phyloP scores from a whole-genome alignment of 495 filamentous ascomycete species.

The Hyaloscypha hepaticicola region DNA sequence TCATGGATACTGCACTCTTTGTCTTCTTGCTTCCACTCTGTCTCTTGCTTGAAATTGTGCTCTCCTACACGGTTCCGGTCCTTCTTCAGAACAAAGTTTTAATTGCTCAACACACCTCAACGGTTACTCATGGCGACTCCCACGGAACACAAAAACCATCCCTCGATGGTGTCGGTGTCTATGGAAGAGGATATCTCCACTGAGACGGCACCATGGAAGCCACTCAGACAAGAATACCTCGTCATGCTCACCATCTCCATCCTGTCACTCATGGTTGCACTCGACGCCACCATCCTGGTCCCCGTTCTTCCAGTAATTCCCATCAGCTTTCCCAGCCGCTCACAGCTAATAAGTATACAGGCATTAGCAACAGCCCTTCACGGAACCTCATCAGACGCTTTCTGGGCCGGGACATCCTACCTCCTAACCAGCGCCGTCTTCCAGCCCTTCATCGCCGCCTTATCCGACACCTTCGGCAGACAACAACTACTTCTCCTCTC shows the following conservation, averaged over 20 bases:
- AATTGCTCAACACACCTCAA: too few relatives aligned
- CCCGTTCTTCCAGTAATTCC: conserved; percentile 43
- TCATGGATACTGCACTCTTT: too few relatives aligned
- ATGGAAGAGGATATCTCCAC: neutral
- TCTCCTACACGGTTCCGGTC: too few relatives aligned
- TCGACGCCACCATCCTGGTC: conserved; percentile 57
- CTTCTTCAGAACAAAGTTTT: too few relatives aligned
- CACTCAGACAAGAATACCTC: conserved; percentile 37
- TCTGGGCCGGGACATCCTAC: conserved; percentile 57
- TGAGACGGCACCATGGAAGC: conserved; percentile 35
- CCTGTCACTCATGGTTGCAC: conserved; percentile 49
- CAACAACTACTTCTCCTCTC: conserved; percentile 46
- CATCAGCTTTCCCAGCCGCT: too few relatives aligned
- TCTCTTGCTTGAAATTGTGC: too few relatives aligned
- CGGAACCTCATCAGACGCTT: conserved; percentile 54
- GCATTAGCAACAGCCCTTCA: conserved; percentile 43
- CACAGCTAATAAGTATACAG: too few relatives aligned
- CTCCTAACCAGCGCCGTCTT: conserved; percentile 50
- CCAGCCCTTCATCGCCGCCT: conserved; percentile 46
- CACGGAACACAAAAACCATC: neutral
- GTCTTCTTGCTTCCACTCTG: too few relatives aligned
- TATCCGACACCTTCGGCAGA: conserved; percentile 52
- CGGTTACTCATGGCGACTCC: too few relatives aligned
- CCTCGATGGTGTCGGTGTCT: neutral
- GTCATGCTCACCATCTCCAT: conserved; percentile 46